Evolutionary conservation across 1,139 yeast genomes (phyloP).

Genomic region (Blastobotrys buckinghamii): DNA sequence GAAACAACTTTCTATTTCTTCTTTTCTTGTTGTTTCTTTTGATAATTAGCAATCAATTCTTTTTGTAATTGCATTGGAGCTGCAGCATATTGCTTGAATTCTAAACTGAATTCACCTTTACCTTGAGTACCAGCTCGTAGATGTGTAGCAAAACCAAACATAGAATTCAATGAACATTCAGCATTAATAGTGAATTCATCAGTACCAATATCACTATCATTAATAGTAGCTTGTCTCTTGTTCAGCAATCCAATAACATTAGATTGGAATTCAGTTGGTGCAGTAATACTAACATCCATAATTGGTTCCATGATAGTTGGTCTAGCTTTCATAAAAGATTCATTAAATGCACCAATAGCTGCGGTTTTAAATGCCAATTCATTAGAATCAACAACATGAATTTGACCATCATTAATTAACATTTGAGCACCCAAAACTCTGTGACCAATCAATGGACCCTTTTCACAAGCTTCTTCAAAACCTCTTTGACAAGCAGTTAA

Average conservation of each 20-base stretch:
- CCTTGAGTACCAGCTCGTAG: conserved; percentile 98
- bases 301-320: conserved; percentile 95
- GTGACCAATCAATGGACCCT: conserved; percentile 96
- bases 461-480: conserved; percentile 88
- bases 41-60: conserved; percentile 80
- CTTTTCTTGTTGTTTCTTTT: conserved; percentile 43
- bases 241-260: conserved; percentile 84
- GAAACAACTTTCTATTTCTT: not conserved
- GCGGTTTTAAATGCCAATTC: conserved; percentile 95
- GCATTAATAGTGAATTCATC: conserved; percentile 94
- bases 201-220: conserved; percentile 87
- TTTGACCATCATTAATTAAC: conserved; percentile 95
- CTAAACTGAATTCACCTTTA: conserved; percentile 95
- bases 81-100: conserved; percentile 88
- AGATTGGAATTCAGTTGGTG: conserved; percentile 97
- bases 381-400: conserved; percentile 95
- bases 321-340: conserved; percentile 75
- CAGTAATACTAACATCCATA: conserved; percentile 87
- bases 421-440: conserved; percentile 86
- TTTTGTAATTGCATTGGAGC: conserved; percentile 87
- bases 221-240: conserved; percentile 86
- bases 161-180: conserved; percentile 88
- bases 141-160: conserved; percentile 95
- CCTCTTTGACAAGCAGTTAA: conserved; percentile 94
- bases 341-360: conserved; percentile 84